phyloP scores from a whole-genome alignment of 768 basidiomycete genomes.

The Guyanaporus albipodus region DNA sequence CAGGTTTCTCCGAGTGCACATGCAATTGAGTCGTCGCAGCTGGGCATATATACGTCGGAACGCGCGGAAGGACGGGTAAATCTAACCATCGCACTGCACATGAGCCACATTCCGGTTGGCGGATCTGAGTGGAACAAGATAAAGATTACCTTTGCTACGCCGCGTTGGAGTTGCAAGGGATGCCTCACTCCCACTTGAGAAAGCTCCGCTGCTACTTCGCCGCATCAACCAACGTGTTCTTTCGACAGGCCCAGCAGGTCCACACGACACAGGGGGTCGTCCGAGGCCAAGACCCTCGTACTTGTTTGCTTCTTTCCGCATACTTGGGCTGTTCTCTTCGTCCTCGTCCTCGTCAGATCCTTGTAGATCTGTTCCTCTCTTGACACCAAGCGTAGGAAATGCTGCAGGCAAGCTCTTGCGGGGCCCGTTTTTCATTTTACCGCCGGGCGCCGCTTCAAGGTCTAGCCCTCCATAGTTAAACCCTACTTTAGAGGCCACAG shows the following conservation, averaged over 20 bases:
- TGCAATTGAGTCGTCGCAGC: constrained; percentile 37
- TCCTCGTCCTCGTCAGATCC: constrained; percentile 63
- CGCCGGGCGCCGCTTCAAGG: constrained; percentile 33
- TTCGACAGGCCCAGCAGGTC: constrained; percentile 33
- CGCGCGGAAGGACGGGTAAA: constrained; percentile 52
- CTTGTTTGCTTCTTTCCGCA: constrained; percentile 44
- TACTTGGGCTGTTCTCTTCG: constrained; percentile 59
- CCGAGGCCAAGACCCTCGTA: constrained; percentile 69
- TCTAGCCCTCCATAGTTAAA: constrained; percentile 44
- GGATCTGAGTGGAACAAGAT: constrained; percentile 34
- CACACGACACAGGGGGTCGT: constrained; percentile 38
- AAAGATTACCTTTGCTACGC: constrained; percentile 43
- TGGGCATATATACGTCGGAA: constrained; percentile 47
- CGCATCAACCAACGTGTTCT: constrained; percentile 64
- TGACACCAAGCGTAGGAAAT: constrained; percentile 45
- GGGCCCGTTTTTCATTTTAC: constrained; percentile 47
- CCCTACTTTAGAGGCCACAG: constrained; percentile 63
- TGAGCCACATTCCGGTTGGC: background rate
- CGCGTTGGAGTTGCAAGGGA: constrained; percentile 64
- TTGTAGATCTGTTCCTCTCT: constrained; percentile 29
- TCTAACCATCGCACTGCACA: constrained; percentile 32
- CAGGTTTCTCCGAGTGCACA: constrained; percentile 42
- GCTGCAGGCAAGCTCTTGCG: constrained; percentile 76
- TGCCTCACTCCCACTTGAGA: constrained; percentile 70
- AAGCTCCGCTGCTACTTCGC: constrained; percentile 77